phyloP scores from a whole-genome alignment of 257 asterid species.

The Agastache rugosa region DNA sequence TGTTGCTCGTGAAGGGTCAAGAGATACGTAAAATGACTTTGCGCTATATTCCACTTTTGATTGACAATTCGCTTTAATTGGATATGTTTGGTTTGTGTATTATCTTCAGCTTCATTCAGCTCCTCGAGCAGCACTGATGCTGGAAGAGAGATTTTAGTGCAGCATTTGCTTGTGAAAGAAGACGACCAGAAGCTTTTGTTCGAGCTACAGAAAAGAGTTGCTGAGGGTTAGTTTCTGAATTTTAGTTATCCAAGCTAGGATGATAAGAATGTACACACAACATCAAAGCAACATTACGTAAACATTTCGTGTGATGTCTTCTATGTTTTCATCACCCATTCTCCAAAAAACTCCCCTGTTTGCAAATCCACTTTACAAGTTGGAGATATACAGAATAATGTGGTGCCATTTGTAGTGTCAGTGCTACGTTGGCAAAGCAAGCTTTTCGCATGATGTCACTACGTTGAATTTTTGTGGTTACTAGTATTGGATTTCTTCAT shows the following conservation, averaged over 20 bases:
- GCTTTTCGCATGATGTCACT: slow-evolving; percentile 5
- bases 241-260: slow-evolving; percentile 3
- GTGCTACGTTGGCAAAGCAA: neutral
- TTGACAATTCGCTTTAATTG: slow-evolving; percentile 3
- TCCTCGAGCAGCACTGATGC: slow-evolving; percentile 57
- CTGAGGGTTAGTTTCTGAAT: slow-evolving; percentile 58
- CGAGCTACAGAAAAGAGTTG: slow-evolving; percentile 73
- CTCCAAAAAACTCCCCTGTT: neutral
- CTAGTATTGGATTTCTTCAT: slow-evolving; percentile 16
- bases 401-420: slow-evolving; percentile 28
- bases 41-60: slow-evolving; percentile 6
- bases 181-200: slow-evolving; percentile 79
- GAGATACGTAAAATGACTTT: slow-evolving; percentile 11
- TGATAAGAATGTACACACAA: neutral
- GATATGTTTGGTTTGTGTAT: slow-evolving; percentile 27
- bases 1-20: neutral
- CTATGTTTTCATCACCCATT: neutral
- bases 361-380: neutral
- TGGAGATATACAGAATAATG: neutral
- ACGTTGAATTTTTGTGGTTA: slow-evolving; percentile 14
- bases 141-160: slow-evolving; percentile 83
- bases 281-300: neutral
- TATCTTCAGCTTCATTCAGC: slow-evolving; percentile 68
- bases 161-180: slow-evolving; percentile 95
- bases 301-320: neutral